Evolutionary conservation across 164 flowering plant species (phyloP).

Genomic region (Annona cherimola): DNA sequence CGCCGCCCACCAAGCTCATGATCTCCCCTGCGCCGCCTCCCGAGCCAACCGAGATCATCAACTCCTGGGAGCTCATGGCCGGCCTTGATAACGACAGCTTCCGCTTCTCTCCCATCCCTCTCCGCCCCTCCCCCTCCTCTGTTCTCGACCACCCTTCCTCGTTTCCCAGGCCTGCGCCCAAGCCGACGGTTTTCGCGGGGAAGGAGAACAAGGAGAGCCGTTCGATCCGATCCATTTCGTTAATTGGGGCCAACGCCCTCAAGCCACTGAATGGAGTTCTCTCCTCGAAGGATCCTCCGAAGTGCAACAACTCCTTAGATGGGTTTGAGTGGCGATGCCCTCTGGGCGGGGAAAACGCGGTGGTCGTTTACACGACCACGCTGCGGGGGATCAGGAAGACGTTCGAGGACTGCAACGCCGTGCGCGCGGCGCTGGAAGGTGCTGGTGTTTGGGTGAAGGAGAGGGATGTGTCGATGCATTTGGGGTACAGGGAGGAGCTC

Average conservation of each 20-base stretch:
- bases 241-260: slow-evolving; percentile 1
- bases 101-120: slow-evolving; percentile 41
- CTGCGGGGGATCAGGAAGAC: slow-evolving; percentile 76
- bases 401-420: slow-evolving; percentile 72
- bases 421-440: slow-evolving; percentile 50
- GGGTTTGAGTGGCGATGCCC: slow-evolving; percentile 46
- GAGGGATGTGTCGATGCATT: slow-evolving; percentile 85
- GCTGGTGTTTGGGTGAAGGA: slow-evolving; percentile 51
- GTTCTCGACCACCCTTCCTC: slow-evolving; percentile 19
- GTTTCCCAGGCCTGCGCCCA: background rate
- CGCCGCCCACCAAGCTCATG: slow-evolving; percentile 5
- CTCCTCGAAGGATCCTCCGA: background rate
- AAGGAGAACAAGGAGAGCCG: slow-evolving; percentile 9
- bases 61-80: slow-evolving; percentile 96
- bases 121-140: slow-evolving; percentile 13
- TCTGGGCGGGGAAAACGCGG: slow-evolving; percentile 53
- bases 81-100: slow-evolving; percentile 72
- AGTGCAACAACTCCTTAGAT: slow-evolving; percentile 8
- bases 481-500: slow-evolving; percentile 75
- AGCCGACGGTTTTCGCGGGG: slow-evolving; percentile 1
- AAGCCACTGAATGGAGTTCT: slow-evolving; percentile 13
- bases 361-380: slow-evolving; percentile 78
- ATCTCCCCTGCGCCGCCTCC: slow-evolving; percentile 32
- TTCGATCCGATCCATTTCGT: background rate
- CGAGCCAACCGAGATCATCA: slow-evolving; percentile 59